Base-by-base conservation (phyloP, 306 rosid genomes). In the Glycine latifolia region DNA sequence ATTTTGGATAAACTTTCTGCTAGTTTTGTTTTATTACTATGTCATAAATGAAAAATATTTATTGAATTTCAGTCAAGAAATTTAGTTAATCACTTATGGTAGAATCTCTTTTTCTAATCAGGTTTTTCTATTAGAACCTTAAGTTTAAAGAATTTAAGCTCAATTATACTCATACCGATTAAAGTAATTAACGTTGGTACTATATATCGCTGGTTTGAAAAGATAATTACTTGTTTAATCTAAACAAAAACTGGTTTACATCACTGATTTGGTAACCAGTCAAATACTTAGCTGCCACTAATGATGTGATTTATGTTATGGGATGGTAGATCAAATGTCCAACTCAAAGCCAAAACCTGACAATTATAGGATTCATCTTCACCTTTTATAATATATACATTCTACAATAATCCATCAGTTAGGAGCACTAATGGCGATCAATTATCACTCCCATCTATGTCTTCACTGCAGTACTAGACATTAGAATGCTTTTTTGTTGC, bases 201-300 rank as follows among this genome's bases (percentile, higher is more conserved):
- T 3, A 49, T 20, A 20, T n/a, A n/a, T 39, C 43, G 6, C 6
- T 15, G 48, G 39, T 48, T 63, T 55, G 82, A 71, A 74, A 70
- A 41, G 82, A 26, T 8, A 43, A 43, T 43, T 75, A 81, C 17
- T 10, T 49, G 41, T 50, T 72, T 39, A 65, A 70, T 56, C 39
- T 37, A 39, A 74, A 20, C 75, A 67, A 65, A 77, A 66, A 60
- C 77, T 48, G 66, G 79, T 86, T 88, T 76, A 66, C 60, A 82
- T 77, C 85, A 79, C 6, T 54, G 66, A 89, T 92, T 90, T 86
- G 91, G 91, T 89, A 50, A 80, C 62, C 91, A 75, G 87, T 87
- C 94, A 86, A 85, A 71, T 79, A 63, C 73, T 86, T 79, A 83
- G 83, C 89, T 66, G 67, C 86, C 86, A 79, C 82, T 84, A 88